These are phyloP conservation scores for Aleurites moluccanus DNA, from an alignment of 441 rosid genomes.

Conservation along the genomic window DNA sequence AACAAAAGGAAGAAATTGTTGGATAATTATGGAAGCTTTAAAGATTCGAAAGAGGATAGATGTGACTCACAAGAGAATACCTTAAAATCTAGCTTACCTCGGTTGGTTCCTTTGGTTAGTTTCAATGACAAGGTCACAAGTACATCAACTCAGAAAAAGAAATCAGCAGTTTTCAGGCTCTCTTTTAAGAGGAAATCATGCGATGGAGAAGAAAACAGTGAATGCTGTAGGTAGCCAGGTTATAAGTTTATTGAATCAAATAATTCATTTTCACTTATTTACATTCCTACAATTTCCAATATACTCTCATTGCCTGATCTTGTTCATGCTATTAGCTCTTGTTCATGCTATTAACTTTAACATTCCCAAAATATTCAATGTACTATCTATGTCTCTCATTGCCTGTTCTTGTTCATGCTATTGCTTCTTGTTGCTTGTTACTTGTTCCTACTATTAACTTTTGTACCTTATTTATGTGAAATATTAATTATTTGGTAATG, in stretches of 20 bases:
- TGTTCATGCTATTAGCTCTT: background rate
- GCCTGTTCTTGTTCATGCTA: background rate
- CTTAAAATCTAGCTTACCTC: constrained; percentile 47
- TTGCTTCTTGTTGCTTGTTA: constrained; percentile 11
- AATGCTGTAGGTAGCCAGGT: constrained; percentile 44
- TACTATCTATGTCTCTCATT: background rate
- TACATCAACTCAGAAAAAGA: constrained; percentile 49
- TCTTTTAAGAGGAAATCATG: constrained; percentile 82
- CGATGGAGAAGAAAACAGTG: constrained; percentile 64
- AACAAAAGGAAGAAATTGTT: constrained; percentile 52
- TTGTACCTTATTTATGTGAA: background rate
- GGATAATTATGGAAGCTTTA: constrained; percentile 64
- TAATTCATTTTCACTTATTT: background rate
- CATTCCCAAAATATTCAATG: background rate
- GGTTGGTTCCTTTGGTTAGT: constrained; percentile 63
- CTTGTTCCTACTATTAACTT: background rate
- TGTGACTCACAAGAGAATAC: constrained; percentile 49
- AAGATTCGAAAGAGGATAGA: constrained; percentile 52
- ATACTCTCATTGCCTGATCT: background rate
- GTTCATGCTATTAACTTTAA: background rate
- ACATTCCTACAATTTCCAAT: background rate
- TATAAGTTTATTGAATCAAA: background rate
- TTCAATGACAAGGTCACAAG: constrained; percentile 58
- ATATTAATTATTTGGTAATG: background rate
- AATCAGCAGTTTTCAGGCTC: constrained; percentile 63